Percentiles rank a stretch among this genome's conserved stretches.
Conservation (phyloP, 2,329 filamentous ascomycete genomes). For the Nemania serpens region DNA sequence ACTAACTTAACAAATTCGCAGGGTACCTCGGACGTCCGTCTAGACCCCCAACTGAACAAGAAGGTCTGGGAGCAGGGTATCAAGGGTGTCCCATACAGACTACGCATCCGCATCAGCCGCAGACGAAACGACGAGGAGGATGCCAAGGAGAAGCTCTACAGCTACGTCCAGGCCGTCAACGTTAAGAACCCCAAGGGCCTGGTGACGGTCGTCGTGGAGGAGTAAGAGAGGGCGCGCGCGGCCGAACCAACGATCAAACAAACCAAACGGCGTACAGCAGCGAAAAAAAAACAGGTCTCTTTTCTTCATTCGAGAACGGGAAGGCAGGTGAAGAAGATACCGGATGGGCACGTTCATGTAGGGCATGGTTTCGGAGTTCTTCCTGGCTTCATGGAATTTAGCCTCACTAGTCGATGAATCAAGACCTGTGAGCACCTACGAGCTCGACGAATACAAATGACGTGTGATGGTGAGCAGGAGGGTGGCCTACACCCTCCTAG, state of each 20-base stretch:
- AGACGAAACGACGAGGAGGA: slow-evolving; percentile 99
- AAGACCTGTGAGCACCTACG: slow-evolving; percentile 44
- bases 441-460: slow-evolving; percentile 18
- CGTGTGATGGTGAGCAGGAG: slow-evolving; percentile 21
- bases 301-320: slow-evolving; percentile 27
- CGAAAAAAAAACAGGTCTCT: slow-evolving; percentile 38
- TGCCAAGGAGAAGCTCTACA: slow-evolving; percentile 99
- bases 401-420: slow-evolving; percentile 49
- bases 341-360: slow-evolving; percentile 45
- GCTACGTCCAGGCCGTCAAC: slow-evolving; percentile 99
- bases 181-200: slow-evolving; percentile 99
- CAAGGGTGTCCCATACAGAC: slow-evolving; percentile 97
- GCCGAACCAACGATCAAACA: slow-evolving; percentile 7
- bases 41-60: slow-evolving; percentile 99
- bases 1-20: slow-evolving; percentile 48
- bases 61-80: slow-evolving; percentile 99
- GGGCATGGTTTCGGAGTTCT: slow-evolving; percentile 53
- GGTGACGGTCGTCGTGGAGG: slow-evolving; percentile 84
- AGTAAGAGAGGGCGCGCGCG: slow-evolving; percentile 51
- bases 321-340: slow-evolving; percentile 35
- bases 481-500: background rate
- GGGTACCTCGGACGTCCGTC: slow-evolving; percentile 95
- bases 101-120: slow-evolving; percentile 97
- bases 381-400: slow-evolving; percentile 48
- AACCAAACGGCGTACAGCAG: slow-evolving; percentile 28